phyloP scores from a whole-genome alignment of 2,329 filamentous ascomycete genomes.

The Aspergillus bombycis region DNA sequence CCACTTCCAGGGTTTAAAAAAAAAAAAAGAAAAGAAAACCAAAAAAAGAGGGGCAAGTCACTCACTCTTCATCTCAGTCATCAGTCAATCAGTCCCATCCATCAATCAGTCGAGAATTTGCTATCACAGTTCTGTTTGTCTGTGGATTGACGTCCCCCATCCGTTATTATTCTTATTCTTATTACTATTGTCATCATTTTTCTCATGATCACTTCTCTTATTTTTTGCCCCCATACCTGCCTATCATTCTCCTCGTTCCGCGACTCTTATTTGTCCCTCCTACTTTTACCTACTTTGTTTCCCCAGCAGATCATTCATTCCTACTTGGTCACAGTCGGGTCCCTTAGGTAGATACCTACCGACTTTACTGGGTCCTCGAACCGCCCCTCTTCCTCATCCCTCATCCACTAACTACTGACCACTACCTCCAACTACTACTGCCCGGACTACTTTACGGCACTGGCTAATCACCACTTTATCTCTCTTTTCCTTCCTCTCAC shows the following conservation, averaged over 20 bases:
- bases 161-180: not conserved
- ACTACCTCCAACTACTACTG: conserved; percentile 3
- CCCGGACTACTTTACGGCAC: conserved; percentile 9
- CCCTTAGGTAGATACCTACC: not conserved
- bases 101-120: conserved; percentile 10
- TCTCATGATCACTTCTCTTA: conserved; percentile 11
- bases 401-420: not conserved
- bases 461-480: conserved; percentile 8
- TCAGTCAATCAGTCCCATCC: conserved; percentile 1
- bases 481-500: conserved; percentile 10
- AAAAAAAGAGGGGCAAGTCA: conserved; percentile 13
- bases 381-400: not conserved
- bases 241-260: not conserved
- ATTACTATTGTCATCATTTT: conserved; percentile 11
- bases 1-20: not conserved
- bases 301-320: conserved; percentile 5
- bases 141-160: not conserved
- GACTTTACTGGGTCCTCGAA: not conserved
- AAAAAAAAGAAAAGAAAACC: conserved; percentile 1
- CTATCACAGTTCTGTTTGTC: conserved; percentile 13
- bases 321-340: not conserved
- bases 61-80: not conserved
- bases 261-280: conserved; percentile 1
- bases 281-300: conserved; percentile 3
- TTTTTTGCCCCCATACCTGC: conserved; percentile 1